These are phyloP conservation scores for Gynostemma pentaphyllum DNA, from an alignment of 306 rosid species.

Conservation along the genomic window DNA sequence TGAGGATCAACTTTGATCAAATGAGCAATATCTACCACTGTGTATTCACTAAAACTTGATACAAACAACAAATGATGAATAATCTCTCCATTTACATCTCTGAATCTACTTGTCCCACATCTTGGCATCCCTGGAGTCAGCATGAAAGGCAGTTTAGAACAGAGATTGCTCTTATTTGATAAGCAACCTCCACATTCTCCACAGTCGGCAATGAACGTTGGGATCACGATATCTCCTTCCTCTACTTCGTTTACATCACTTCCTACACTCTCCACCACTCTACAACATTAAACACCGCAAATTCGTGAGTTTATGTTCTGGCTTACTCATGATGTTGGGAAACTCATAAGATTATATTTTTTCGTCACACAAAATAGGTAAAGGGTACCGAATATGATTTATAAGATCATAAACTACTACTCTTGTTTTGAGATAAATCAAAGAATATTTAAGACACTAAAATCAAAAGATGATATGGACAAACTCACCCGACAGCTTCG, in stretches of 20 bases:
- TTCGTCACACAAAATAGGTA: too few species aligned
- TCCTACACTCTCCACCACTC: slow-evolving; percentile 72
- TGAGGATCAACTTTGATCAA: slow-evolving; percentile 33
- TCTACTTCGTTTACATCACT: slow-evolving; percentile 41
- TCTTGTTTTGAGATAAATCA: too few species aligned
- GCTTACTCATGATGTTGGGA: too few species aligned
- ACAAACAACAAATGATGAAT: slow-evolving; percentile 47
- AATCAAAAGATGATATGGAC: too few species aligned
- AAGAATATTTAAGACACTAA: too few species aligned
- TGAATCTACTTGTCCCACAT: slow-evolving; percentile 52
- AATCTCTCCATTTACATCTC: slow-evolving; percentile 36
- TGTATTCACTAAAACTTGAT: slow-evolving; percentile 70
- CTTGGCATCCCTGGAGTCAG: slow-evolving; percentile 30
- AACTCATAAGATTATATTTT: too few species aligned
- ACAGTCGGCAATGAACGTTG: slow-evolving; percentile 56
- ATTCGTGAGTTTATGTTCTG: too few species aligned
- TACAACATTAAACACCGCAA: slow-evolving; percentile 11
- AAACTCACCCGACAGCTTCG: slow-evolving; percentile 62
- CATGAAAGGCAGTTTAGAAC: neutral
- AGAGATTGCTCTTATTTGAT: slow-evolving; percentile 47
- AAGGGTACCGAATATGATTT: too few species aligned
- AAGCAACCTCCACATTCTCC: slow-evolving; percentile 55
- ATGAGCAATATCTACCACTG: slow-evolving; percentile 53
- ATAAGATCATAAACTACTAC: too few species aligned
- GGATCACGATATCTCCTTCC: slow-evolving; percentile 61